Evolutionary conservation across 2,329 filamentous ascomycete species (phyloP).

Genomic region (Penicillium sp.): DNA sequence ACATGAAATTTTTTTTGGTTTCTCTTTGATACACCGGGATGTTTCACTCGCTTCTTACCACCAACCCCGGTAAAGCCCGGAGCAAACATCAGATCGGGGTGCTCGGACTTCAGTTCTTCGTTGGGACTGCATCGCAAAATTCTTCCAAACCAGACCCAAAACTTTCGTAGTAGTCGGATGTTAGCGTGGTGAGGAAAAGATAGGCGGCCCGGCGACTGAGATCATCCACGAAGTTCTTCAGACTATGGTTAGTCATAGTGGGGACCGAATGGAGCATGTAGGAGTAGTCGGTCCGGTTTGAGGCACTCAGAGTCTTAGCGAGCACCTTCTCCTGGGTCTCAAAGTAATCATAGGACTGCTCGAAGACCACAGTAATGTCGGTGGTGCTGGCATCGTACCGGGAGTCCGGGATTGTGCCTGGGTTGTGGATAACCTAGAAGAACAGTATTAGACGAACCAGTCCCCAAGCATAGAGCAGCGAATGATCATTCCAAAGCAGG

Average conservation of each 20-base stretch:
- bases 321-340: not conserved
- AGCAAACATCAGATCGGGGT: not conserved
- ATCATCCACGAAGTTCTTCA: not conserved
- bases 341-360: not conserved
- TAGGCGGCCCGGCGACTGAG: not conserved
- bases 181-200: not conserved
- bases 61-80: not conserved
- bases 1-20: not conserved
- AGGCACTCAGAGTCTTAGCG: not conserved
- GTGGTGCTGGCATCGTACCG: not conserved
- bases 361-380: slow-evolving; percentile 1
- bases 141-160: not conserved
- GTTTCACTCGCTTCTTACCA: not conserved
- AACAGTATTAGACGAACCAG: not conserved
- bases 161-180: not conserved
- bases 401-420: slow-evolving; percentile 1
- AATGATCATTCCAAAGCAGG: not conserved
- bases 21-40: not conserved
- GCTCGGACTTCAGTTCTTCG: not conserved
- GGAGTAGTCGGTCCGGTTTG: not conserved
- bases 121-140: not conserved
- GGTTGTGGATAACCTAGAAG: slow-evolving; percentile 4
- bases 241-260: not conserved
- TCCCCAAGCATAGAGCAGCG: not conserved
- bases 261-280: slow-evolving; percentile 2